Conservation (phyloP, 2,329 filamentous ascomycete species). For the Dissoconium aciculare region DNA sequence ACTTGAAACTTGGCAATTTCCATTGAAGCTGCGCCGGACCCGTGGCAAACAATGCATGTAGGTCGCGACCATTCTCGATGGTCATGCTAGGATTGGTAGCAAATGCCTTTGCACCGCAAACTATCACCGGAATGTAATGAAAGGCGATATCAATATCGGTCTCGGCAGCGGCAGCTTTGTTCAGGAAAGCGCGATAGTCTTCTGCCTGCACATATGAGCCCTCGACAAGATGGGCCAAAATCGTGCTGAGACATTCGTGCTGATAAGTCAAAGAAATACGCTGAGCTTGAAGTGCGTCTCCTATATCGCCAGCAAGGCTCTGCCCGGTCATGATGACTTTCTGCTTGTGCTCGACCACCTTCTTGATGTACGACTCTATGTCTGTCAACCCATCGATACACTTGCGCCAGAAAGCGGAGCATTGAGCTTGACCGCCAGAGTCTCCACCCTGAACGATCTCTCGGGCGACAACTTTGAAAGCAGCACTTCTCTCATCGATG, state of each 20-base stretch:
- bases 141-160: slow-evolving; percentile 61
- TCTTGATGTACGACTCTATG: slow-evolving; percentile 62
- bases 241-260: slow-evolving; percentile 75
- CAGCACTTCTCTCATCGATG: slow-evolving; percentile 42
- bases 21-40: slow-evolving; percentile 54
- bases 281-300: slow-evolving; percentile 69
- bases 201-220: slow-evolving; percentile 52
- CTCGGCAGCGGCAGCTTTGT: slow-evolving; percentile 52
- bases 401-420: slow-evolving; percentile 52
- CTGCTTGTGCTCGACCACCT: slow-evolving; percentile 59
- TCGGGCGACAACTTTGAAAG: slow-evolving; percentile 42
- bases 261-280: slow-evolving; percentile 68
- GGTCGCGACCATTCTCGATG: slow-evolving; percentile 52
- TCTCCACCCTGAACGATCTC: slow-evolving; percentile 37
- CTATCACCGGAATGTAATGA: slow-evolving; percentile 69
- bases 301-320: slow-evolving; percentile 45
- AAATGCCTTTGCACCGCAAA: slow-evolving; percentile 61
- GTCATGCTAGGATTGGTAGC: slow-evolving; percentile 59
- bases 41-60: slow-evolving; percentile 55
- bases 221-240: slow-evolving; percentile 64
- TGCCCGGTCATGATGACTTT: slow-evolving; percentile 62
- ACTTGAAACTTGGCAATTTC: slow-evolving; percentile 60
- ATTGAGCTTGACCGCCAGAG: slow-evolving; percentile 35
- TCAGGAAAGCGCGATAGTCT: slow-evolving; percentile 61
- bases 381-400: slow-evolving; percentile 63